phyloP scores from a whole-genome alignment of 768 basidiomycete genomes.

The Lactifluus volemus region DNA sequence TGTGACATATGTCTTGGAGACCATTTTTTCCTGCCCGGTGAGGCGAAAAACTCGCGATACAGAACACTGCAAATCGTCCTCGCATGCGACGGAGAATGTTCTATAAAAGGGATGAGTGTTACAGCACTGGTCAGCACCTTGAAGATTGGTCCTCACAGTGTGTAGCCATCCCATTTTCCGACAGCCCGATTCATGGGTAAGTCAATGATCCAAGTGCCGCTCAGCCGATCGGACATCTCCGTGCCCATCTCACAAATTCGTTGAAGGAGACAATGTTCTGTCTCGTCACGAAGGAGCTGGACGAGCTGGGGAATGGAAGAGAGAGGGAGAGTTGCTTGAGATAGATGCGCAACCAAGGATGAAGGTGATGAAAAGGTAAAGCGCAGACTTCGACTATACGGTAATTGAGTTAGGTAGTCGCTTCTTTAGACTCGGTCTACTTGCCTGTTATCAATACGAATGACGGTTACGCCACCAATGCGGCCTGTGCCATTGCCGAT shows the following conservation, averaged over 20 bases:
- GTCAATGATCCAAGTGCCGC: conserved; percentile 73
- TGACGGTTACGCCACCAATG: conserved; percentile 62
- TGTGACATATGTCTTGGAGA: conserved; percentile 1
- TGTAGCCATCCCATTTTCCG: conserved; percentile 73
- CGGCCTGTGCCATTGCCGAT: conserved; percentile 32
- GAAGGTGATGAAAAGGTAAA: conserved; percentile 74
- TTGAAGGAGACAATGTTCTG: conserved; percentile 59
- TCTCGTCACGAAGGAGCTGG: conserved; percentile 70
- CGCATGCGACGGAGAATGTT: conserved; percentile 6
- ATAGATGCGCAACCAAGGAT: conserved; percentile 64
- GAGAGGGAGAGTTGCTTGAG: conserved; percentile 68
- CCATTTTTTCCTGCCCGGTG: conserved; percentile 3
- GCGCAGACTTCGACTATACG: conserved; percentile 56
- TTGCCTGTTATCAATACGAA: conserved; percentile 64
- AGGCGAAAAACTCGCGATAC: conserved; percentile 2
- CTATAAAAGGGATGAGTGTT: neutral
- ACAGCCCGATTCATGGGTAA: conserved; percentile 51
- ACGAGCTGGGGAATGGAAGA: conserved; percentile 69
- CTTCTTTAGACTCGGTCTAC: conserved; percentile 2
- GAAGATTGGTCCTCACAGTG: conserved; percentile 45
- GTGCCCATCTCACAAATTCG: conserved; percentile 62
- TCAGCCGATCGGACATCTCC: conserved; percentile 39
- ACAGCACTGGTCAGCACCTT: neutral
- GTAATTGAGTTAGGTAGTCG: neutral
- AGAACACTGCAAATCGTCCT: conserved; percentile 10